A percentile compares a stretch with the other conserved stretches of the same genome.
These are phyloP conservation scores for Arachnomyces sp. DNA, from an alignment of 2,329 filamentous ascomycete species.

Conservation along the genomic window DNA sequence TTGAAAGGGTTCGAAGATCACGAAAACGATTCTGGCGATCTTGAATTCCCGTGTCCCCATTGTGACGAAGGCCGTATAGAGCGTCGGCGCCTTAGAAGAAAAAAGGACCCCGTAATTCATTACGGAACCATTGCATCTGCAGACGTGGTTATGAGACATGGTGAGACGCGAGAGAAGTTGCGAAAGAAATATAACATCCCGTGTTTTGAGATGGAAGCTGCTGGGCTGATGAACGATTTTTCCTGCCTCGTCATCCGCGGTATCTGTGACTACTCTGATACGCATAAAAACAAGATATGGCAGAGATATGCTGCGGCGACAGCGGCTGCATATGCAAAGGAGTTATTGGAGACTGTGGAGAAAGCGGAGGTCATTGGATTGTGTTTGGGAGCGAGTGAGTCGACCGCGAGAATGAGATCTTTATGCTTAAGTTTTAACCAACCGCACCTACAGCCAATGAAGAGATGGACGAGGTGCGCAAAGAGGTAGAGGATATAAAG, in stretches of 20 bases:
- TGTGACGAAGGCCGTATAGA: constrained; percentile 10
- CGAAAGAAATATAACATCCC: too few species aligned
- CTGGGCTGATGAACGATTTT: constrained; percentile 7
- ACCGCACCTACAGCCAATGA: too few species aligned
- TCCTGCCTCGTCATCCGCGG: constrained; percentile 16
- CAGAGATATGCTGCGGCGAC: constrained; percentile 14
- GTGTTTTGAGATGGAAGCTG: too few species aligned
- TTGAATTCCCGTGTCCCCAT: constrained; percentile 3
- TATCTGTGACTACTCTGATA: constrained; percentile 17
- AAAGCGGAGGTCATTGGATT: too few species aligned
- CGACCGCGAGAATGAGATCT: too few species aligned
- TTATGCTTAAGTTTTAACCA: too few species aligned
- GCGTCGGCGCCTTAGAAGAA: constrained; percentile 17
- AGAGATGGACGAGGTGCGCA: too few species aligned
- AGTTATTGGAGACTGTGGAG: constrained; percentile 17
- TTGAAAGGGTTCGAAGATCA: constrained; percentile 6
- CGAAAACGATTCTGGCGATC: constrained; percentile 7
- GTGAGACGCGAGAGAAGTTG: neutral
- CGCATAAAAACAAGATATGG: constrained; percentile 14
- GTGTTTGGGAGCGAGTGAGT: too few species aligned
- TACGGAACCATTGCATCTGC: neutral
- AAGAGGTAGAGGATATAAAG: too few species aligned
- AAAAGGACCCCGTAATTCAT: constrained; percentile 9
- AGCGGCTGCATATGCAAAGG: constrained; percentile 15
- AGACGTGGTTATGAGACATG: neutral